Evolutionary conservation across 352 stramenopile genomes (phyloP).

Genomic region (Globisporangium splendens): DNA sequence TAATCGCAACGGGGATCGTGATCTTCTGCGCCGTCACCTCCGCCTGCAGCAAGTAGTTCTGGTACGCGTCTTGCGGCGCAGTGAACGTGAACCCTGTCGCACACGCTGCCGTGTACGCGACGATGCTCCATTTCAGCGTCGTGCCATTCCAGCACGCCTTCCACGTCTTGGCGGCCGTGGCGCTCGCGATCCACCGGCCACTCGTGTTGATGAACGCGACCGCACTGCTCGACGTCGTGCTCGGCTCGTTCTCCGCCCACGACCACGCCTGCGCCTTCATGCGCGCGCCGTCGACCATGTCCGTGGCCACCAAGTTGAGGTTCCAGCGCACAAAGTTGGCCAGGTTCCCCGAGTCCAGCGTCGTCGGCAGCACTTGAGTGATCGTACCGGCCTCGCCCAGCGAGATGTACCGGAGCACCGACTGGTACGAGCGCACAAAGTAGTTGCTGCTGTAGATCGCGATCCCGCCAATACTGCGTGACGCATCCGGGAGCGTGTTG

Average conservation of each 20-base stretch:
- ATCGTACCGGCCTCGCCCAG: conserved; percentile 26
- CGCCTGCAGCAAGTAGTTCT: conserved; percentile 4
- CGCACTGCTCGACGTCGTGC: conserved; percentile 19
- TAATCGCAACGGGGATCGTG: conserved; percentile 10
- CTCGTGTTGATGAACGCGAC: conserved; percentile 42
- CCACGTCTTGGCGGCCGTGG: conserved; percentile 28
- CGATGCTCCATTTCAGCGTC: conserved; percentile 37
- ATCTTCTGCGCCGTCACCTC: conserved; percentile 12
- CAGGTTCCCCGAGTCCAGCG: conserved; percentile 35
- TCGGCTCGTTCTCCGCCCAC: conserved; percentile 56
- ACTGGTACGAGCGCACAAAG: conserved; percentile 42
- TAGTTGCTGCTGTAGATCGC: conserved; percentile 12
- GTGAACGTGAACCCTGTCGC: conserved; percentile 25
- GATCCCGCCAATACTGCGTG: conserved; percentile 35
- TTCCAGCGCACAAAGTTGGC: conserved; percentile 41
- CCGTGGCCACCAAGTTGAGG: conserved; percentile 56
- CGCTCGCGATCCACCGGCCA: conserved; percentile 49
- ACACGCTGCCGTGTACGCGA: conserved; percentile 37
- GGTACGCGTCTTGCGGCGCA: conserved; percentile 7
- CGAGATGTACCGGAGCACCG: conserved; percentile 51
- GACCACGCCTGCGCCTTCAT: conserved; percentile 59
- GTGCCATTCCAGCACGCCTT: conserved; percentile 36
- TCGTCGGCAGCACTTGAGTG: conserved; percentile 19
- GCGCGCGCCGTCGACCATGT: conserved; percentile 42
- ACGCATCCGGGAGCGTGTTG: conserved; percentile 36